These are phyloP conservation scores for Oryza longistaminata DNA, from an alignment of 176 grass and related monocot species.

Conservation along the genomic window DNA sequence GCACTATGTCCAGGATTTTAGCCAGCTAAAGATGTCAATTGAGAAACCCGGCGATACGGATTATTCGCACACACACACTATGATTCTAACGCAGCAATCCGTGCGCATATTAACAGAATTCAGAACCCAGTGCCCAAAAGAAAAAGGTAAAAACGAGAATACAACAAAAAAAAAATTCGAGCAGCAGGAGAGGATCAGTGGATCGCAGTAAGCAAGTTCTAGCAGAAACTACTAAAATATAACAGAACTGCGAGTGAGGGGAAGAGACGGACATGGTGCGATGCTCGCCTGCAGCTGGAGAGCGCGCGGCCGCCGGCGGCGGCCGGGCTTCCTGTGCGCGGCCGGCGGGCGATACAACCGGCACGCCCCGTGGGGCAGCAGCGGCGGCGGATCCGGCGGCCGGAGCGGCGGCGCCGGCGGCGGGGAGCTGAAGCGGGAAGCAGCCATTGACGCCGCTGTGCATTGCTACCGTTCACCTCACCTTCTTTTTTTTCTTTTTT, in stretches of 20 bases:
- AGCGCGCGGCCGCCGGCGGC: constrained; percentile 48
- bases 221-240: not conserved
- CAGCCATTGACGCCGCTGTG: constrained; percentile 7
- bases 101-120: not conserved
- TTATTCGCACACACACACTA: not conserved
- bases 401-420: constrained; percentile 12
- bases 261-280: constrained; percentile 44
- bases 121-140: not conserved
- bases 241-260: not conserved
- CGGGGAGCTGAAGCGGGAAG: not conserved
- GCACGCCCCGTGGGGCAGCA: constrained; percentile 12
- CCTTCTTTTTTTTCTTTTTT: not conserved
- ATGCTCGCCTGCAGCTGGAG: constrained; percentile 40
- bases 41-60: not conserved
- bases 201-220: no score
- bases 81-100: not conserved
- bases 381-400: not conserved
- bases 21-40: not conserved
- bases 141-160: not conserved
- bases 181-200: not conserved
- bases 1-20: not conserved
- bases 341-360: constrained; percentile 14
- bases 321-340: constrained; percentile 12
- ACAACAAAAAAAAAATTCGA: not conserved
- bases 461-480: constrained; percentile 25